A percentile compares a stretch with the other conserved stretches of the same genome.
phyloP scores from a whole-genome alignment of 352 stramenopile genomes.

The Globisporangium middletonii region DNA sequence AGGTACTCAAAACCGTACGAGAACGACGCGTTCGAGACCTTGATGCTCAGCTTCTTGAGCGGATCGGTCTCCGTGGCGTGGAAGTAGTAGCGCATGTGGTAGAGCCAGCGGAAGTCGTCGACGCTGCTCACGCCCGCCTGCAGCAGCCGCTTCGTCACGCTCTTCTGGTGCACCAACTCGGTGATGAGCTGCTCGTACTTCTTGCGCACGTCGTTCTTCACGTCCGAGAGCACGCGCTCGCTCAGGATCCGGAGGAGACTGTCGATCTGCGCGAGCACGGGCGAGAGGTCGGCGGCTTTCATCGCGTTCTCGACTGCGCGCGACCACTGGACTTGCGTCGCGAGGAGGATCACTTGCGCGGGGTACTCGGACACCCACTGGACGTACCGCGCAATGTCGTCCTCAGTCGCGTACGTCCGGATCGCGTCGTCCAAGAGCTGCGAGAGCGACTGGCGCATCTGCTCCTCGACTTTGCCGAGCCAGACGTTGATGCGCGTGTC shows the following conservation, averaged over 20 bases:
- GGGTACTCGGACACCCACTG: slow-evolving; percentile 97
- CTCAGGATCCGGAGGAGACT: slow-evolving; percentile 94
- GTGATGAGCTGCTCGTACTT: slow-evolving; percentile 99
- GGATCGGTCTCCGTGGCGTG: slow-evolving; percentile 69
- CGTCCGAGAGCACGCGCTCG: slow-evolving; percentile 92
- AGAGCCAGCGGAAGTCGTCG: slow-evolving; percentile 98
- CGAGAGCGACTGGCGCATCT: slow-evolving; percentile 97
- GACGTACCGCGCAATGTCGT: slow-evolving; percentile 86
- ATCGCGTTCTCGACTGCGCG: slow-evolving; percentile 91
- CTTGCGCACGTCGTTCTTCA: slow-evolving; percentile 92
- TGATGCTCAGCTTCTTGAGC: slow-evolving; percentile 94
- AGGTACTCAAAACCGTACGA: slow-evolving; percentile 99
- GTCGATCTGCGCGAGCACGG: slow-evolving; percentile 63
- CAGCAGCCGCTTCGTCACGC: slow-evolving; percentile 92
- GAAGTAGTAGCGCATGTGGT: slow-evolving; percentile 99
- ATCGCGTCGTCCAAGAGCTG: slow-evolving; percentile 93
- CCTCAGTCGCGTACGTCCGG: slow-evolving; percentile 64
- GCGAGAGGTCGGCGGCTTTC: slow-evolving; percentile 38
- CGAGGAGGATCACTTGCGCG: slow-evolving; percentile 98
- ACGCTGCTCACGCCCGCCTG: slow-evolving; percentile 73
- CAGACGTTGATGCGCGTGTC: slow-evolving; percentile 93
- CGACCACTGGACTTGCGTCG: slow-evolving; percentile 97
- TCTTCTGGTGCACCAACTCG: slow-evolving; percentile 99
- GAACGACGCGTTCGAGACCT: slow-evolving; percentile 97
- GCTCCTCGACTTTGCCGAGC: slow-evolving; percentile 95